Base-by-base conservation (phyloP, 1,139 yeast genomes). In the Lodderomyces elongisporus region DNA sequence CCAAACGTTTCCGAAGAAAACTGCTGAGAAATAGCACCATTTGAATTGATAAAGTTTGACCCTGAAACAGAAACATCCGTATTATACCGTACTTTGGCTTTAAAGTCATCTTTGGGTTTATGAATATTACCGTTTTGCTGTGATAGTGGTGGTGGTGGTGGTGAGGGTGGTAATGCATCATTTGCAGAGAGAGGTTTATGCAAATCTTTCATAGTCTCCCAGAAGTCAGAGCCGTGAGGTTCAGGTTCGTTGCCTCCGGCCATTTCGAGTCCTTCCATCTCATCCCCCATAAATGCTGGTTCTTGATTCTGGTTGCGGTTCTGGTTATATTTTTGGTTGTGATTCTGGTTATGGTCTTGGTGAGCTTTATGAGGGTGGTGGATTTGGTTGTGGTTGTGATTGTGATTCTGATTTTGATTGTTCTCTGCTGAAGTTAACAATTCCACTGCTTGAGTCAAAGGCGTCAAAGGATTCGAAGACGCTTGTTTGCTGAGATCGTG, bases 121-220 rank as follows among this genome's bases (percentile, higher is more conserved):
- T 20, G 22, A 8, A 8, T 7, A 10, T 20, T 7, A 10, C 22
- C 22, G 10, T 20, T 20, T n/a, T n/a, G n/a, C n/a, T n/a, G n/a
- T n/a, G n/a, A n/a, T n/a, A n/a, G n/a, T n/a, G n/a, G n/a, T n/a
- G n/a, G n/a, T n/a, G n/a, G n/a, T n/a, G n/a, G n/a, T n/a, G n/a
- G n/a, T n/a, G n/a, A n/a, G n/a, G n/a, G n/a, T n/a, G n/a, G n/a
- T n/a, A n/a, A n/a, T 10, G 22, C 22, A 10, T 7, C 22, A 10
- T 20, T 20, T 7, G 22, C 22, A 7, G 22, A 20, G 22, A 10
- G 9, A 7, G 9, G 7, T 7, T 20, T 10, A 20, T 8, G 55
- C 21, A 79, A 52, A 20, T 77, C 67, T 37, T 82, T 64, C 72
- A 81, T 68, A 2, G 78, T 74, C 44, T 80, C 87, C 84, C 85